Percentiles rank a stretch among this genome's conserved stretches.
Conservation (phyloP, 2,329 filamentous ascomycete genomes). For the Samsoniella hepiali region DNA sequence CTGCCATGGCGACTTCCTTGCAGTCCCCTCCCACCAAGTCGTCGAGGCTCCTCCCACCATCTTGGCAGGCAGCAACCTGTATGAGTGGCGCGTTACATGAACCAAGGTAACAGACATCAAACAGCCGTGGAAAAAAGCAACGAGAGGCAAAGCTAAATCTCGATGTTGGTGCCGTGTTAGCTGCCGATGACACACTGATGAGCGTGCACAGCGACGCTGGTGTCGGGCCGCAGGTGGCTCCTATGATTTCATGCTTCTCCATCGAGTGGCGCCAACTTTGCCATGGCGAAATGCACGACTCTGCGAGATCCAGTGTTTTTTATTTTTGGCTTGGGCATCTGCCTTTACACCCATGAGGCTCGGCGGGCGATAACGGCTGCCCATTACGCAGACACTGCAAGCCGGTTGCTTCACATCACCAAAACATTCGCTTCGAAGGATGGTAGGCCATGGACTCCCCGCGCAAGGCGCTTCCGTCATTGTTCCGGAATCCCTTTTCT, state of each 20-base stretch:
- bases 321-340: not conserved
- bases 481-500: not conserved
- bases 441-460: no score
- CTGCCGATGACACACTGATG: not conserved
- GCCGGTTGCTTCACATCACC: not conserved
- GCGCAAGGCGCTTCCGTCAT: not conserved
- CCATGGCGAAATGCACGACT: not conserved
- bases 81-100: not conserved
- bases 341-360: constrained; percentile 1
- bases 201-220: not conserved
- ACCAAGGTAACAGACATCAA: not conserved
- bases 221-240: constrained; percentile 13
- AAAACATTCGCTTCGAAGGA: not conserved
- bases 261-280: constrained; percentile 12
- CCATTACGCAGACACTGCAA: not conserved
- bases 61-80: not conserved
- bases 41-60: constrained; percentile 11
- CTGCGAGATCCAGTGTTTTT: constrained; percentile 9
- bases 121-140: not conserved
- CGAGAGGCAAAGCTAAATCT: not conserved
- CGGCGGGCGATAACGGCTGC: not conserved
- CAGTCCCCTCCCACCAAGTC: constrained; percentile 5
- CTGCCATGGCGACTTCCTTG: not conserved
- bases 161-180: not conserved
- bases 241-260: constrained; percentile 14